These are phyloP conservation scores for Monosiga brevicollis DNA, from an alignment of 78 protist genomes.

Conservation along the genomic window DNA sequence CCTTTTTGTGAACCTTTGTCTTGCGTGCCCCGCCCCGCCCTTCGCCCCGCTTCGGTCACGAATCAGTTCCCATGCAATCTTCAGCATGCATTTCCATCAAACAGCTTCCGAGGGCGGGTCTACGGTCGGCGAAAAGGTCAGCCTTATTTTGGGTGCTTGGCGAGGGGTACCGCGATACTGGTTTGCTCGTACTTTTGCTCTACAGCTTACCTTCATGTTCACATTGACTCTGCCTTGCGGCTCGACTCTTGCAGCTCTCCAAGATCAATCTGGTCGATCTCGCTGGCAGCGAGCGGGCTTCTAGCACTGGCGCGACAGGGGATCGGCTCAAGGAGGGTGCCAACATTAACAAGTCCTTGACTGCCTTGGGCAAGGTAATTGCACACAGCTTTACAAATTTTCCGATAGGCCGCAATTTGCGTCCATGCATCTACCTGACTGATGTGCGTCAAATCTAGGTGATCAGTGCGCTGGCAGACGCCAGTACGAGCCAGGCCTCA, in stretches of 20 bases:
- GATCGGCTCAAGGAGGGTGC: conserved; percentile 40
- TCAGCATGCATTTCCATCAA: neutral
- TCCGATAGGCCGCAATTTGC: too few species aligned
- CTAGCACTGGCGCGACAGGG: conserved; percentile 32
- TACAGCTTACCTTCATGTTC: neutral
- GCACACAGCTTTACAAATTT: too few species aligned
- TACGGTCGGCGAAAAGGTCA: neutral
- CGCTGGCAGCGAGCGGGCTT: conserved; percentile 50
- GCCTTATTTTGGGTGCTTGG: neutral
- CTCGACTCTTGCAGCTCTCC: neutral
- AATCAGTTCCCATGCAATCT: neutral
- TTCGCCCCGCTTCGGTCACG: neutral
- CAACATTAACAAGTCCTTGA: conserved; percentile 31
- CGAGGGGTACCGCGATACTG: neutral
- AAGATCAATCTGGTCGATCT: conserved; percentile 23
- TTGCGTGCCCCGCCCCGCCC: neutral
- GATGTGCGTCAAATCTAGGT: too few species aligned
- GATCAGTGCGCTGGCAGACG: too few species aligned
- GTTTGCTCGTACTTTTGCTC: neutral
- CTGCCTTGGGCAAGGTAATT: conserved; percentile 61
- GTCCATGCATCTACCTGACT: too few species aligned
- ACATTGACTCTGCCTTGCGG: neutral
- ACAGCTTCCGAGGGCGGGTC: neutral
- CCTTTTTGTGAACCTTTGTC: neutral
- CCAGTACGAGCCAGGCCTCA: too few species aligned